These are phyloP conservation scores for Lanzia echinophila DNA, from an alignment of 2,329 filamentous ascomycete species.

Conservation along the genomic window DNA sequence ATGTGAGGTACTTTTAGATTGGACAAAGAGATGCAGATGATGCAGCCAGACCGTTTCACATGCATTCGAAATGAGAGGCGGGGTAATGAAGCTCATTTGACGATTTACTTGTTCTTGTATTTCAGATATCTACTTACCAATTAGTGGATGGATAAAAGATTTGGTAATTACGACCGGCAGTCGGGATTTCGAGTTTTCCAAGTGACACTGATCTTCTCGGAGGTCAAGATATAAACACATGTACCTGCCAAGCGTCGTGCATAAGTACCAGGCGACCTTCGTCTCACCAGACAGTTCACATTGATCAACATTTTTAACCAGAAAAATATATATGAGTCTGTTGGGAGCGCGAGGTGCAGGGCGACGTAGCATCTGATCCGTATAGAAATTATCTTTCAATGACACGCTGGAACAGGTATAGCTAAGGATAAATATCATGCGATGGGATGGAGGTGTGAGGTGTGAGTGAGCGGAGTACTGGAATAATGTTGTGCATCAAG, in stretches of 20 bases:
- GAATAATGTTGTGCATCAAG: too few relatives aligned
- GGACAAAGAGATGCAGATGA: conserved; percentile 9
- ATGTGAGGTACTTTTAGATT: conserved; percentile 1
- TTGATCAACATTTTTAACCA: not conserved
- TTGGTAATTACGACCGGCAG: not conserved
- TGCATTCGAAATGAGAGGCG: conserved; percentile 5
- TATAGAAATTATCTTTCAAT: not conserved
- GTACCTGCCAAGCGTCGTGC: not conserved
- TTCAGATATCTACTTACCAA: too few relatives aligned
- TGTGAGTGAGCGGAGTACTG: not conserved
- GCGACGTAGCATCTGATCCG: not conserved
- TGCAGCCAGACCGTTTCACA: conserved; percentile 12
- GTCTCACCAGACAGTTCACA: conserved; percentile 6
- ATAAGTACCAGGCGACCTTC: not conserved
- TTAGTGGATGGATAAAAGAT: not conserved
- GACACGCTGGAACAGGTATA: not conserved
- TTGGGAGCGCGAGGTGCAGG: not conserved
- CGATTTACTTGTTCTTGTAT: not conserved
- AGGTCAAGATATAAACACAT: conserved; percentile 1
- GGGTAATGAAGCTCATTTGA: conserved; percentile 2
- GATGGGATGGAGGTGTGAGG: not conserved
- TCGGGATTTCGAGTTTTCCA: not conserved
- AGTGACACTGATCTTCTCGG: not conserved
- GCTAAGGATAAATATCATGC: not conserved
- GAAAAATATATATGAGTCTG: not conserved